Evolutionary conservation across 2,329 filamentous ascomycete genomes (phyloP).

Genomic region (Ilyonectria destructans): DNA sequence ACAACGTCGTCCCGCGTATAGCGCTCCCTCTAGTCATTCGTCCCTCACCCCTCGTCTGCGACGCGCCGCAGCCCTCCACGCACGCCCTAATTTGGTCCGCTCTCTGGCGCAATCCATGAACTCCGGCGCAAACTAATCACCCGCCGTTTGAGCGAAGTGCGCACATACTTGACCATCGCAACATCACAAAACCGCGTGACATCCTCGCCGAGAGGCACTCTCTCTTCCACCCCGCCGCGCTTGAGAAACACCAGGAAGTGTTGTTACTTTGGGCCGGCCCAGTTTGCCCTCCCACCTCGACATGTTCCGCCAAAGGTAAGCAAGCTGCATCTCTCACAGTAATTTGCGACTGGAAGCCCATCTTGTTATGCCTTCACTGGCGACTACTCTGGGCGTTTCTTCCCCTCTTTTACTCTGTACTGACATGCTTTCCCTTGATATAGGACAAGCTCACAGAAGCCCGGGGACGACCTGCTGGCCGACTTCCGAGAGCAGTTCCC

Average conservation of each 20-base stretch:
- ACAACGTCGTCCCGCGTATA: constrained; percentile 41
- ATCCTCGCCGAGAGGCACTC: constrained; percentile 22
- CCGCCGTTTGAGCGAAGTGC: constrained; percentile 25
- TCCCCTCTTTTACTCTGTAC: neutral
- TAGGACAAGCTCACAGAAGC: constrained; percentile 87
- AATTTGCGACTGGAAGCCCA: constrained; percentile 2
- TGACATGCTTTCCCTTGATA: constrained; percentile 1
- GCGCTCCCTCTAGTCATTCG: constrained; percentile 34
- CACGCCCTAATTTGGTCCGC: constrained; percentile 16
- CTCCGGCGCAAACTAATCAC: constrained; percentile 9
- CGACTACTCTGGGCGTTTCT: neutral
- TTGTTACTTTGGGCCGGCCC: constrained; percentile 40
- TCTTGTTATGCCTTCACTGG: neutral
- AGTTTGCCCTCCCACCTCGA: constrained; percentile 40
- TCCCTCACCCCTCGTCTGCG: constrained; percentile 23
- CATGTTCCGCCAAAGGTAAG: constrained; percentile 53
- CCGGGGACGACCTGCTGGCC: constrained; percentile 86
- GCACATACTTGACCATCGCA: constrained; percentile 30
- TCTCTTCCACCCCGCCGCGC: constrained; percentile 23
- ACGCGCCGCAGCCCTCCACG: constrained; percentile 21
- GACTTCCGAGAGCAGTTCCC: constrained; percentile 90
- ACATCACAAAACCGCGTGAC: constrained; percentile 22
- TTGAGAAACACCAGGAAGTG: constrained; percentile 30
- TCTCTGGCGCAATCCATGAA: constrained; percentile 35
- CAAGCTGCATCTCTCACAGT: neutral